Evolutionary conservation across 176 grass and related monocot species (phyloP), one percentile per base, ranked within the genome.

Genomic region (Pontederia crassipes): DNA sequence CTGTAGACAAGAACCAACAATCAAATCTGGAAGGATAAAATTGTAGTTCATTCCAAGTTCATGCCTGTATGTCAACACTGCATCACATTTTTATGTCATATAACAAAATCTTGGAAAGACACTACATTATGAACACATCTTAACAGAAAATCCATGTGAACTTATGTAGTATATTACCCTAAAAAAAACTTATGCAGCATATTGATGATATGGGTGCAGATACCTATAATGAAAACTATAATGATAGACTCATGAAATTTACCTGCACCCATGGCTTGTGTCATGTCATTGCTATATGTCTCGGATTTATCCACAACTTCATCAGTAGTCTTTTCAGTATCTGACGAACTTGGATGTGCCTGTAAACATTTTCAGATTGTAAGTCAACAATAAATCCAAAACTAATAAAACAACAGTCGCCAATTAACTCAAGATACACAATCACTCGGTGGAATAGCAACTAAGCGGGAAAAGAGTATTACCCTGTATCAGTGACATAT

Each of bases 41-140:
- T 86, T 92, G 72, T 92, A 98, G 69, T 98, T 98, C 88, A 98
- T 92, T 57, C 93, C 93, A 17, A 98, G 81, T 64, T 98, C 93
- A 72, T 98, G 93, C 56, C 77, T 90, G 63, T 98, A 98, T 57
- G 93, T 98, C 79, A 98, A 72, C 52, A 35, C 93, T 98, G 71
- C 7, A 61, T 67, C 32, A 40, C 32, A 40, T 40, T 40, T 40
- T 40, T 4, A 40, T 7, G 6, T 40, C 32, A 40, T 40, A 40
- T 40, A 40, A 35, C 29, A 35, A 4, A 35, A 35, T 35, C 29
- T 35, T 35, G 29, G 29, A 40, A 40, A 40, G 6, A 40, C 3
- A 40, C 2, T 2, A 40, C 32, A 40, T 40, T 40, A 40, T 40
- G 32, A 3, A 40, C 32, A 40, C 6, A 40, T 7, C 32, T 40